These are phyloP conservation scores for Candolleomyces aberdarensis DNA, from an alignment of 768 basidiomycete genomes.

Conservation along the genomic window DNA sequence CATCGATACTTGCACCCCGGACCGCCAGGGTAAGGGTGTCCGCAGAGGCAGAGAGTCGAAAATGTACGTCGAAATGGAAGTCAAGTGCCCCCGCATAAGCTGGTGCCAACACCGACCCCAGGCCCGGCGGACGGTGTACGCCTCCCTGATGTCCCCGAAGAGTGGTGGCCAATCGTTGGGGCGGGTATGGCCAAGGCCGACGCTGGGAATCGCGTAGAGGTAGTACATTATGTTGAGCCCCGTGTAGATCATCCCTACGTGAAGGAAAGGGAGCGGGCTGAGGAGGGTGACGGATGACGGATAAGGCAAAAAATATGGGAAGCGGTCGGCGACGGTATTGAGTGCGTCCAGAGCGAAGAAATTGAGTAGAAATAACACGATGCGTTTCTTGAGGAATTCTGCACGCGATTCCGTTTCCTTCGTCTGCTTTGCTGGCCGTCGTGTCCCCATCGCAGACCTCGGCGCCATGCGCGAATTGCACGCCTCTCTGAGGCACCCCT, in stretches of 20 bases:
- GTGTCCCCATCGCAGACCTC: neutral
- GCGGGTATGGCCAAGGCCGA: neutral
- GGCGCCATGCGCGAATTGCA: neutral
- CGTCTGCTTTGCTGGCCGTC: neutral
- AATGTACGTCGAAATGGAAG: neutral
- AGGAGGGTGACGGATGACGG: neutral
- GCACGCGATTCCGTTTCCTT: neutral
- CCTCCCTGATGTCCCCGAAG: neutral
- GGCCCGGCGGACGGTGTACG: neutral
- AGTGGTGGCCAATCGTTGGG: neutral
- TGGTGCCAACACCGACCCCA: slow-evolving; percentile 1
- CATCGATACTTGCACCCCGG: neutral
- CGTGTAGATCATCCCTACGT: neutral
- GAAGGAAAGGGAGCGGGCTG: neutral
- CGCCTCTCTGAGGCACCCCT: neutral
- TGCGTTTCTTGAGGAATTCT: neutral
- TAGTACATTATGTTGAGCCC: neutral
- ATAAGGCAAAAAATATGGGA: neutral
- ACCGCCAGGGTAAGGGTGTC: too few relatives aligned
- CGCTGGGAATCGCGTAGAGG: neutral
- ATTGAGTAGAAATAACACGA: neutral
- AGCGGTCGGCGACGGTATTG: neutral
- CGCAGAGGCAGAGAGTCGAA: neutral
- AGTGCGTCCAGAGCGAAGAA: neutral
- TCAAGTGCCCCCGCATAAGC: neutral